Conservation (phyloP, 2,329 filamentous ascomycete species). For the Cryphonectria parasitica region DNA sequence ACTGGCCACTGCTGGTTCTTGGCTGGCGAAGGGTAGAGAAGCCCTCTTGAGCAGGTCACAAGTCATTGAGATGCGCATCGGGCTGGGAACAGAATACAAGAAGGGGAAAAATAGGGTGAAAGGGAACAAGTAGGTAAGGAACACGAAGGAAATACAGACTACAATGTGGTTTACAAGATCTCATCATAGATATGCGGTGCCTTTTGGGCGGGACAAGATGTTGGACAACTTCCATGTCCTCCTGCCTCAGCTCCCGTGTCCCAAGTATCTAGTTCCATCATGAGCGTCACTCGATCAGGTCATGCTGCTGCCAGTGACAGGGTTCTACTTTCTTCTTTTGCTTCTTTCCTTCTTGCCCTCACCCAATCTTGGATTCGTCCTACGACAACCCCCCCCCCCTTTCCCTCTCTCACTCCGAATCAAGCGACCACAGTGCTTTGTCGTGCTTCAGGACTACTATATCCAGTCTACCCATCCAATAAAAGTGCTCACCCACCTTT, state of each 20-base stretch:
- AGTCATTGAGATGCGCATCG: too few species aligned
- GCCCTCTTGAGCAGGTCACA: too few species aligned
- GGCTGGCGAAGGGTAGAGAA: too few species aligned
- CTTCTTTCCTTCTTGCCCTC: not conserved
- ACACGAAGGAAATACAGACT: too few species aligned
- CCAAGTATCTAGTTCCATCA: not conserved
- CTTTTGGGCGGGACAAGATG: too few species aligned
- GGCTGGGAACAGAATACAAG: too few species aligned
- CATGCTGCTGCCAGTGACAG: not conserved
- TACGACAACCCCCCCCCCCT: not conserved
- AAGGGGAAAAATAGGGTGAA: too few species aligned
- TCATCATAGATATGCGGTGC: too few species aligned
- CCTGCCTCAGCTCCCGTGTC: not conserved
- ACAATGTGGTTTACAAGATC: too few species aligned
- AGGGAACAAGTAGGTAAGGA: too few species aligned
- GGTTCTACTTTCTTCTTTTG: not conserved
- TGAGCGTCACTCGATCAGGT: not conserved
- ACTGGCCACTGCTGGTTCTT: too few species aligned
- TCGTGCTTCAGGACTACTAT: constrained; percentile 31
- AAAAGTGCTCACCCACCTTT: constrained; percentile 36
- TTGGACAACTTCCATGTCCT: not conserved
- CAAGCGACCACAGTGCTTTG: not conserved
- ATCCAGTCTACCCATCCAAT: constrained; percentile 46
- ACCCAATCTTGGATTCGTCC: too few species aligned
- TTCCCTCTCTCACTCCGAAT: not conserved